Percentiles rank a stretch among this genome's conserved stretches.
Conservation (phyloP, 2,329 filamentous ascomycete genomes). For the Sporothrix protearum region DNA sequence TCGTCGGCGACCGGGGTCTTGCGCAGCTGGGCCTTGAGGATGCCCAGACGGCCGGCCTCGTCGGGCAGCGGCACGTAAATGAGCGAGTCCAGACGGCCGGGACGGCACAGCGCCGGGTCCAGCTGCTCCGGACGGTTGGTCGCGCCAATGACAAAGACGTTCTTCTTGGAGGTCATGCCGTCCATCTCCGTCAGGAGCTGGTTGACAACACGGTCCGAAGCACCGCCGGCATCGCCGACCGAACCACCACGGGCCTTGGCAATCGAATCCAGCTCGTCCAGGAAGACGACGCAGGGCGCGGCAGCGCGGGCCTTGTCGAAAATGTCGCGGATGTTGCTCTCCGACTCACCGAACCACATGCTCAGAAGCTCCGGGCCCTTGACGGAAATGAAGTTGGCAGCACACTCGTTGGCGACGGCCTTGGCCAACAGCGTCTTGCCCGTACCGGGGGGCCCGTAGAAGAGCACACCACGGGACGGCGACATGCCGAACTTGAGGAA, state of each 20-base stretch:
- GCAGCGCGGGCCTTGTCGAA: constrained; percentile 99
- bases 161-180: constrained; percentile 99
- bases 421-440: constrained; percentile 99
- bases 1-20: constrained; percentile 91
- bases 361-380: constrained; percentile 97
- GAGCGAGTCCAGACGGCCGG: constrained; percentile 95
- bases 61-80: constrained; percentile 98
- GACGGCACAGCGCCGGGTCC: constrained; percentile 95
- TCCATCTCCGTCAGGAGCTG: constrained; percentile 99
- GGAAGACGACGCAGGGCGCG: constrained; percentile 96
- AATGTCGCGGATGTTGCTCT: constrained; percentile 99
- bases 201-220: constrained; percentile 98
- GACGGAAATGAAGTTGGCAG: constrained; percentile 99
- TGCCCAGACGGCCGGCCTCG: constrained; percentile 80
- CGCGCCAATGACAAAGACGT: constrained; percentile 98
- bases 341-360: constrained; percentile 99
- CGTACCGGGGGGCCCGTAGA: constrained; percentile 98
- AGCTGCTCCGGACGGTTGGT: constrained; percentile 99
- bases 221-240: constrained; percentile 91
- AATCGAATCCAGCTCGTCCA: constrained; percentile 97
- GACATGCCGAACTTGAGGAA: constrained; percentile 99
- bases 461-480: constrained; percentile 94
- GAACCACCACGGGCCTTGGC: constrained; percentile 99
- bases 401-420: constrained; percentile 98
- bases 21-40: constrained; percentile 92